Conservation (phyloP, 371 early-diverging fungal species). For the Actinomortierella wolfii region DNA sequence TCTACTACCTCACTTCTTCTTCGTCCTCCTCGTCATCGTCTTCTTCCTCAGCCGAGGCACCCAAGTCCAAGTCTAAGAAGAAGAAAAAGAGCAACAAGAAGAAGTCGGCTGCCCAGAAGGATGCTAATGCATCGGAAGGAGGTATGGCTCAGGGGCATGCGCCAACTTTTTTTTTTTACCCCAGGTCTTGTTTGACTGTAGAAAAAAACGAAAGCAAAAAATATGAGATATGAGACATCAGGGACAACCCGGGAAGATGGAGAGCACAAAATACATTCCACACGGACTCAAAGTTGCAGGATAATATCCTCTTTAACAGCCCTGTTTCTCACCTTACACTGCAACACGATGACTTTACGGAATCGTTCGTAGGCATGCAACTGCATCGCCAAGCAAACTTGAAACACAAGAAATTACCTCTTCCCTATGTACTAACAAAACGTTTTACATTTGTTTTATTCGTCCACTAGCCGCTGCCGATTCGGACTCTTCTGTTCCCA, state of each 20-base stretch:
- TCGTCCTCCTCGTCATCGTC: constrained; percentile 47
- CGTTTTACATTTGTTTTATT: too few species aligned
- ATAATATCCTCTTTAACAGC: not conserved
- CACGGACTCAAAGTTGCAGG: constrained; percentile 16
- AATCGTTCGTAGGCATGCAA: not conserved
- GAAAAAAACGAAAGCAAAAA: not conserved
- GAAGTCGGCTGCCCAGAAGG: constrained; percentile 30
- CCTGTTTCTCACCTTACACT: not conserved
- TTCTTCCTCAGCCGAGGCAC: constrained; percentile 16
- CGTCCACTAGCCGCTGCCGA: constrained; percentile 20
- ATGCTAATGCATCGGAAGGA: constrained; percentile 15
- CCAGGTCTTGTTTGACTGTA: too few species aligned
- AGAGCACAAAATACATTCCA: not conserved
- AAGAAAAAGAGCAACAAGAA: constrained; percentile 55
- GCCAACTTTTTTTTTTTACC: not conserved
- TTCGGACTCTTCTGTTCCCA: constrained; percentile 17
- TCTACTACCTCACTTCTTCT: constrained; percentile 63
- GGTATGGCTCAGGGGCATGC: not conserved
- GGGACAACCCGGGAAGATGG: constrained; percentile 1
- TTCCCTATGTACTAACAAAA: too few species aligned
- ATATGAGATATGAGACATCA: constrained; percentile 1
- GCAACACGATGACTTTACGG: constrained; percentile 32
- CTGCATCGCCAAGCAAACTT: not conserved
- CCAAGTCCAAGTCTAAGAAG: constrained; percentile 48
- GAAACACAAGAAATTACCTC: too few species aligned